Percentiles rank a stretch among this genome's conserved stretches.
Evolutionary conservation across 2,329 filamentous ascomycete species (phyloP).

Genomic region (Chaetomiaceae sp.): DNA sequence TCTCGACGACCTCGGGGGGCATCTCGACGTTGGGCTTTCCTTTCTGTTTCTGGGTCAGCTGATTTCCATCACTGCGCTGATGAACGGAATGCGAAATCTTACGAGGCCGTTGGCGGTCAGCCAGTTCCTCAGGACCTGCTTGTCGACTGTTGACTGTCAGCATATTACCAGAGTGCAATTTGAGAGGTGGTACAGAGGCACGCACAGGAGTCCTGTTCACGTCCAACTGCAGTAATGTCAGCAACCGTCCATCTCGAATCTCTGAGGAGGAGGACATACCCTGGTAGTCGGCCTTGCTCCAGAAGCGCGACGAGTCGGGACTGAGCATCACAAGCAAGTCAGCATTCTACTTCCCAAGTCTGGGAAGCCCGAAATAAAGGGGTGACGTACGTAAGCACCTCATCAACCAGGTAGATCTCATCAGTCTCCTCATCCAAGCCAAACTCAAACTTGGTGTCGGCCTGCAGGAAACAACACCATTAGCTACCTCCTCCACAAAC

Average conservation of each 20-base stretch:
- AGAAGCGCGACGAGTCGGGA: constrained; percentile 81
- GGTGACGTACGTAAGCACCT: constrained; percentile 61
- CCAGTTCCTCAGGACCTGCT: constrained; percentile 82
- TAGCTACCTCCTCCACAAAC: neutral
- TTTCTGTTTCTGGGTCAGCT: constrained; percentile 39
- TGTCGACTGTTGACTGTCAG: constrained; percentile 58
- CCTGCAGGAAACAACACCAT: constrained; percentile 29
- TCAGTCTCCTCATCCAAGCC: constrained; percentile 60
- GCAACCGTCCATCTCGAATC: neutral
- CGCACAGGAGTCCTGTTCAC: constrained; percentile 61
- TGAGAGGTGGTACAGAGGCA: neutral
- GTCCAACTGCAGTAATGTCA: constrained; percentile 47
- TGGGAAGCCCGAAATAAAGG: too few species aligned
- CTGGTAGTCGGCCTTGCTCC: constrained; percentile 69
- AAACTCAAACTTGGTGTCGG: constrained; percentile 60
- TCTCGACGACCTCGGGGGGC: constrained; percentile 63
- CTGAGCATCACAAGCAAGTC: neutral
- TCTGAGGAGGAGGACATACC: neutral
- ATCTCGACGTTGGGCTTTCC: constrained; percentile 69
- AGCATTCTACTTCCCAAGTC: neutral
- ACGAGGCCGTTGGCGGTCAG: constrained; percentile 61
- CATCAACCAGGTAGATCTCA: constrained; percentile 72
- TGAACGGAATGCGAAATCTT: neutral
- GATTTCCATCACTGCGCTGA: too few species aligned
- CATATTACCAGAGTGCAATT: neutral